Evolutionary conservation across 2,329 filamentous ascomycete species (phyloP), one percentile per base, ranked within the genome.

Genomic region (Phialophora macrospora): DNA sequence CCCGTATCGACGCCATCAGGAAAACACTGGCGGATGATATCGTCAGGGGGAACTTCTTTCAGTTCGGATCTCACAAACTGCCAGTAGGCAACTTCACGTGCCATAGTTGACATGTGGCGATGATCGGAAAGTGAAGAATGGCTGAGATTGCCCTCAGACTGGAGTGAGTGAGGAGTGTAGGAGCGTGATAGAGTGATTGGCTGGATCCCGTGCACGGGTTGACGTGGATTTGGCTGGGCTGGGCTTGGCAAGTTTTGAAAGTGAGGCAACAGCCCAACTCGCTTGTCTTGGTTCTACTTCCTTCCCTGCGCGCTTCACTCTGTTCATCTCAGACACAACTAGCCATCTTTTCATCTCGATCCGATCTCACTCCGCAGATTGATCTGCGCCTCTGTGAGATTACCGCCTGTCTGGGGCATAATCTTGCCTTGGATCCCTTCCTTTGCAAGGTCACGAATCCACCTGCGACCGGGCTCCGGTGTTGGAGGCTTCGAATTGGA

Each of bases 21-120:
- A 26, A 64, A 54, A 59, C 68, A 70, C 60, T 69, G 55, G 17
- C 22, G 32, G 38, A 70, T 67, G 20, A 62, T 62, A 64, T 70
- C 68, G 9, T 69, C 20, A 14, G 57, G 14, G 17, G 14, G 30
- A 17, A 44, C 24, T 17, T 56, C 28, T 41, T 61, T 46, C 26
- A 69, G 28, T 32, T 62, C 32, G 14, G 54, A 46, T 56, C 32
- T n/a, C 17, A 66, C 22, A 2, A 51, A 63, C 44, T 58, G 26
- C 60, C 60, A 66, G 51, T 63, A 66, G 38, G 34, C 41, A 41
- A 30, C 20, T 14, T 20, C 59, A 17, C 17, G 14, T 41, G 20
- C 20, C 48, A 51, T 14, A 26, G 4, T 14, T 11, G 4, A 34
- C 17, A 55, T 24, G 28, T 55, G 52, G 1, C 24, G n/a, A n/a